These are phyloP conservation scores for Dryadomyces quercivorus DNA, from an alignment of 2,329 filamentous ascomycete genomes.

Conservation along the genomic window DNA sequence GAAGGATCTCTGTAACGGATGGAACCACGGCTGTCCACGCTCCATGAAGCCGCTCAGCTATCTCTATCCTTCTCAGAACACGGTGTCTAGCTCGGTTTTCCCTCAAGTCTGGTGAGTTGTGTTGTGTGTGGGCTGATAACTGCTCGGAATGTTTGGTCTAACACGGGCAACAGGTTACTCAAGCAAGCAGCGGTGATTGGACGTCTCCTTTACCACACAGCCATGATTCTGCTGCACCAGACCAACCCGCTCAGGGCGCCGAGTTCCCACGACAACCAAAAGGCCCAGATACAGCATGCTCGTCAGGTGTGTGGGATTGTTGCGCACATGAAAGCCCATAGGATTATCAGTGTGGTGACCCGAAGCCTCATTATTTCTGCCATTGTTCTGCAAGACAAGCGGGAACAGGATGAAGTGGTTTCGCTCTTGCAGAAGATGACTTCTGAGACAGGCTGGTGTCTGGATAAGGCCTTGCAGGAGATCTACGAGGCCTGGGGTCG, in stretches of 20 bases:
- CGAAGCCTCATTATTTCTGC: conserved; percentile 69
- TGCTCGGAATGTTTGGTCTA: neutral
- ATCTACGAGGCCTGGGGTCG: conserved; percentile 71
- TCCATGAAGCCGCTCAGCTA: conserved; percentile 83
- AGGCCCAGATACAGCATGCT: conserved; percentile 60
- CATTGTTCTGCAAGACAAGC: conserved; percentile 52
- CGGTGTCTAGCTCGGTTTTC: conserved; percentile 56
- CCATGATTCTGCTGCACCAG: conserved; percentile 68
- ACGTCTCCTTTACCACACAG: conserved; percentile 79
- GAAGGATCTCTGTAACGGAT: conserved; percentile 71
- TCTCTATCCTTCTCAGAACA: conserved; percentile 47
- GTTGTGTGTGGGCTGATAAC: too few relatives aligned
- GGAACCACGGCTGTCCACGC: conserved; percentile 66
- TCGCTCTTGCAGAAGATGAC: conserved; percentile 64
- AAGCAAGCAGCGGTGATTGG: conserved; percentile 73
- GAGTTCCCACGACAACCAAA: conserved; percentile 53
- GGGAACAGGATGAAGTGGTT: conserved; percentile 72
- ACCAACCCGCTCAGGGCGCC: conserved; percentile 58
- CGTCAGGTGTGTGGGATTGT: conserved; percentile 83
- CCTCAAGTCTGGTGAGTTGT: conserved; percentile 66
- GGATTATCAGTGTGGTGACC: conserved; percentile 66
- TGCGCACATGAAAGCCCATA: conserved; percentile 70
- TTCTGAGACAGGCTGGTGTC: conserved; percentile 65
- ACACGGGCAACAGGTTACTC: conserved; percentile 49
- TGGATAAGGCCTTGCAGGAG: conserved; percentile 58